Evolutionary conservation across 2,329 filamentous ascomycete species (phyloP), one percentile per base, ranked within the genome.

Genomic region (Sphaerulina musiva): DNA sequence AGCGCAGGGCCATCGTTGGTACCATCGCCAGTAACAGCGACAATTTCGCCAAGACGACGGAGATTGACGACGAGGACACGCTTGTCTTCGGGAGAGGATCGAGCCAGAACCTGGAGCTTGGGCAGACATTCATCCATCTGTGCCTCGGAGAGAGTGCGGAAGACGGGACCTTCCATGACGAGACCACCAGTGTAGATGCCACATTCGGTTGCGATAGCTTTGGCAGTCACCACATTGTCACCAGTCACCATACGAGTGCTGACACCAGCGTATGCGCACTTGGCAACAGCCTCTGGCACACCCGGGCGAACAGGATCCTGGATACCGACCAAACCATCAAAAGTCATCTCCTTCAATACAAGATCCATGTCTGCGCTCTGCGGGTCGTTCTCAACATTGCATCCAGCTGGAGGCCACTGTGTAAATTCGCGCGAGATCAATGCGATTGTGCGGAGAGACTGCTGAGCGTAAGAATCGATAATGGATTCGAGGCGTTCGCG

Each of bases 381-480:
- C 4, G 75, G 68, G 60, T 87, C 82, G 56, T 86, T 82, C 56
- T 85, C 80, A 34, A 77, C 69, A 34, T 70, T 76, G 40, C 74
- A 81, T 9, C 78, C 80, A 46, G 79, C 78, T 55, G 76, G 80
- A 5, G 89, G 89, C 32, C 90, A 90, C 88, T 90, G 86, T 4
- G 64, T 52, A 62, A 93, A 95, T 63, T 95, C 90, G 53, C 84
- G 85, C 72, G 89, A 95, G 49, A 89, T 78, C 59, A 95, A 79
- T 40, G 84, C 88, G 62, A 95, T 95, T 1, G 90, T 95, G 58
- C 90, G 82, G 38, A 95, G 78, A 4, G 89, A 95, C 17, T 85
- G 80, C 31, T 80, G 81, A 6, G 90, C 90, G 67, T 95, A 95
- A 46, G 78, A 80, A 58, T 84, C 82, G 63, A 95, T 93, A 48